Base-by-base conservation (phyloP, 805 yeast species). In the Saturnispora zaruensis region DNA sequence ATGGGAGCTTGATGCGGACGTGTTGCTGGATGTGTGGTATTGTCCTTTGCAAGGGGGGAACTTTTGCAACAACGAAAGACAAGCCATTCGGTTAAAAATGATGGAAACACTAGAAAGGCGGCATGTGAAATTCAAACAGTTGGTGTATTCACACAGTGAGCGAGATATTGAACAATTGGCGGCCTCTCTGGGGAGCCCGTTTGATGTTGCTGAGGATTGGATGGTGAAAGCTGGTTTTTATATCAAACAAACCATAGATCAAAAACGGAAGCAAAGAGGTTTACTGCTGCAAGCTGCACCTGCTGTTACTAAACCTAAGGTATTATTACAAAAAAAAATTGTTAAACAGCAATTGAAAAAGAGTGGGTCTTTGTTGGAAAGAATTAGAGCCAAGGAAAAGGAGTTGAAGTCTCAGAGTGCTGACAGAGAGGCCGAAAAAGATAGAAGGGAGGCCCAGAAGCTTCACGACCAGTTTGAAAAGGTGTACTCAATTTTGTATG, bases 21-120 rank as follows among this genome's bases (percentile, higher is more conserved):
- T 47, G 7, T 28, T 47, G 9, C 13, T 47, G 13, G 50, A 47
- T 41, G 45, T 47, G 24, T 41, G 44, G 45, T 41, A 32, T n/a
- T 9, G 18, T 36, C 14, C 40, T 8, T 16, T 18, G 6, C 8
- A 26, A 30, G 16, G 9, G 9, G 45, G 34, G 23, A n/a, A 45
- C 13, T 41, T 47, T 33, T 24, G 34, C 16, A 47, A 47, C 14
- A 41, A 47, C 16, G 26, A 33, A 21, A 32, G 50, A 33, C 24
- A 32, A 5, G 4, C 16, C 4, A 11, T 47, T 11, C 13, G 50
- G 11, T 3, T 23, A 13, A 8, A 18, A 5, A 21, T 30, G 14
- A 41, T 32, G 36, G 34, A 47, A 14, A 9, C 36, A 8, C 26
- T 47, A 9, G 44, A 47, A n/a, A 11, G 6, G 3, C 33, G 50